Evolutionary conservation across 495 filamentous ascomycete species (phyloP).

Genomic region (Chaetomidium leptoderma): DNA sequence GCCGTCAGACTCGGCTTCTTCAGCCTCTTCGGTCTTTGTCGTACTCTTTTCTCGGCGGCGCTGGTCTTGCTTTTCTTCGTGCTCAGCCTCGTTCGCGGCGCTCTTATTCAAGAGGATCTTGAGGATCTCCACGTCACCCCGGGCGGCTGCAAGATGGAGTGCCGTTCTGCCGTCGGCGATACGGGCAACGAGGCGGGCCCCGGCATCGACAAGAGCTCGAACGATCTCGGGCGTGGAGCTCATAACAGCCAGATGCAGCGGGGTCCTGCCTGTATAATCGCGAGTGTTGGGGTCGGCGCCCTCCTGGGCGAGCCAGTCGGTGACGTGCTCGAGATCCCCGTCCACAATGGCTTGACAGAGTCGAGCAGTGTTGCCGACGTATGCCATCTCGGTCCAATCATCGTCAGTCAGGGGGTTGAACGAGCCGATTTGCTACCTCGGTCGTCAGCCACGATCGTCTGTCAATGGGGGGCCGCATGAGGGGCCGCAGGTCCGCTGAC

Average conservation of each 20-base stretch:
- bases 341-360: slow-evolving; percentile 76
- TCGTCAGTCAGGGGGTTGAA: slow-evolving; percentile 78
- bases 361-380: slow-evolving; percentile 64
- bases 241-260: slow-evolving; percentile 69
- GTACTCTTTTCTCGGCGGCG: slow-evolving; percentile 38
- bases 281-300: slow-evolving; percentile 56
- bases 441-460: slow-evolving; percentile 1
- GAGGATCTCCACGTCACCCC: slow-evolving; percentile 64
- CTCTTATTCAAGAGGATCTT: slow-evolving; percentile 65
- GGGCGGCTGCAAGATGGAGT: slow-evolving; percentile 68
- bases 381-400: slow-evolving; percentile 79
- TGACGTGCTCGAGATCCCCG: slow-evolving; percentile 59
- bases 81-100: slow-evolving; percentile 62
- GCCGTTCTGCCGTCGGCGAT: slow-evolving; percentile 75
- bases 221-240: slow-evolving; percentile 64
- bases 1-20: slow-evolving; percentile 35
- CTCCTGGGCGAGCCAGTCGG: slow-evolving; percentile 61
- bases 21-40: slow-evolving; percentile 12
- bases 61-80: slow-evolving; percentile 52
- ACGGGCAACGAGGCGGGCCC: slow-evolving; percentile 65
- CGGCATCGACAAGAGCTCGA: slow-evolving; percentile 63
- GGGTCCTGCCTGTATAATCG: slow-evolving; percentile 77
- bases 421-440: slow-evolving; percentile 46
- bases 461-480: too few species aligned
- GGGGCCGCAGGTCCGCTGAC: too few species aligned